Conservation (phyloP, 495 filamentous ascomycete genomes). For the Aspergillus kassunensis region DNA sequence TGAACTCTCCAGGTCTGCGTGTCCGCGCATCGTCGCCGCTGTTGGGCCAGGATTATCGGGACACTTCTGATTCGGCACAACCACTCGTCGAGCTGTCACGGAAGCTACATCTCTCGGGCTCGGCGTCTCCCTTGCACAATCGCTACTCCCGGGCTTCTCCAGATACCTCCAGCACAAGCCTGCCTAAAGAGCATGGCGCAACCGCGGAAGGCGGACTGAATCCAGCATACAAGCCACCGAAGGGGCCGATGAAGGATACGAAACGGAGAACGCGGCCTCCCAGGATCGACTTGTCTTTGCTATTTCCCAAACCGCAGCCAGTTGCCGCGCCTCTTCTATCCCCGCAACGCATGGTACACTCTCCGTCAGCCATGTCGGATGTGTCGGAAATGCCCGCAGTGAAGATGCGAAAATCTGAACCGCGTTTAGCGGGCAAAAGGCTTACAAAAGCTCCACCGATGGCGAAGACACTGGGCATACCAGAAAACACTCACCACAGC, state of each 20-base stretch:
- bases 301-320: constrained; percentile 44
- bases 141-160: constrained; percentile 35
- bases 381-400: constrained; percentile 26
- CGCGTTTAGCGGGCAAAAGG: constrained; percentile 17
- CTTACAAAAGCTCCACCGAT: constrained; percentile 28
- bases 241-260: constrained; percentile 30
- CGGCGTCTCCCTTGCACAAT: constrained; percentile 34
- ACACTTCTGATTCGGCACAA: constrained; percentile 20
- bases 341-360: constrained; percentile 43
- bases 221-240: constrained; percentile 22
- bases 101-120: constrained; percentile 35
- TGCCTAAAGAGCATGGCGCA: not conserved
- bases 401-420: constrained; percentile 15
- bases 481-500: not conserved
- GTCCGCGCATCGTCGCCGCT: constrained; percentile 44
- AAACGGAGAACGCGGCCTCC: constrained; percentile 41
- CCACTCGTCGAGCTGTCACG: constrained; percentile 27
- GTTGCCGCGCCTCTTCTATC: constrained; percentile 35
- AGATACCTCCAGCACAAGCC: constrained; percentile 5
- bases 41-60: constrained; percentile 35
- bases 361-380: constrained; percentile 40
- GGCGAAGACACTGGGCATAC: constrained; percentile 1
- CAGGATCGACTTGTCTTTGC: constrained; percentile 41
- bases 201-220: constrained; percentile 19
- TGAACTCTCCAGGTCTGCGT: constrained; percentile 32